Evolutionary conservation across 805 yeast genomes (phyloP).

Genomic region (Wickerhamiella shivajii): DNA sequence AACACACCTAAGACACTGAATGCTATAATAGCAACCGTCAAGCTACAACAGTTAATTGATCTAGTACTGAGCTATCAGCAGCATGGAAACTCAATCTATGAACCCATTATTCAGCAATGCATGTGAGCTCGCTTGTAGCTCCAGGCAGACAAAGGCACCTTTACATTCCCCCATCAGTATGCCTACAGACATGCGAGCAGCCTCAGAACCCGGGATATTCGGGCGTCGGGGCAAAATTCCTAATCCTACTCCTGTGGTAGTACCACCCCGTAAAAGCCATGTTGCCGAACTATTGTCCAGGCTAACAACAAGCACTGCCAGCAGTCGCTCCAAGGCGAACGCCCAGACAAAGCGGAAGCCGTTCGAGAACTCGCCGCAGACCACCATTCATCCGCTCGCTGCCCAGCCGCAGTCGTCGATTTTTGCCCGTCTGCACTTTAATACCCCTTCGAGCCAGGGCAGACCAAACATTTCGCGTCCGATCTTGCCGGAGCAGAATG

Average conservation of each 20-base stretch:
- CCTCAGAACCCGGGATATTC: too few relatives aligned
- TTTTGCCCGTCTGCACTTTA: conserved; percentile 1
- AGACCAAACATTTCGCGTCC: conserved; percentile 2
- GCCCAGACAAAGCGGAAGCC: not conserved
- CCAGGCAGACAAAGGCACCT: too few relatives aligned
- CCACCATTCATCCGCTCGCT: conserved; percentile 3
- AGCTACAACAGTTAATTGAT: too few relatives aligned
- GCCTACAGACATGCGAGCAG: too few relatives aligned
- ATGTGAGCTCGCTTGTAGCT: too few relatives aligned
- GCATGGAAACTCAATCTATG: too few relatives aligned
- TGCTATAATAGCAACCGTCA: too few relatives aligned
- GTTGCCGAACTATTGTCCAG: conserved; percentile 22
- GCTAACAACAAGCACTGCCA: conserved; percentile 21
- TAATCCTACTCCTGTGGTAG: conserved; percentile 8
- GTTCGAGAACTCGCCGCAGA: not conserved
- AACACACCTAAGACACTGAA: too few relatives aligned
- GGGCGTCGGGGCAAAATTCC: conserved; percentile 8
- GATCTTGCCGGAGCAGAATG: not conserved
- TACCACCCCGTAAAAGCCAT: conserved; percentile 13
- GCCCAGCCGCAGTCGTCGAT: conserved; percentile 5
- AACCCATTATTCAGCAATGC: too few relatives aligned
- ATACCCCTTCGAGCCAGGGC: conserved; percentile 3
- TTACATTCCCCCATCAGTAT: too few relatives aligned
- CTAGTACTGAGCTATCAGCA: too few relatives aligned
- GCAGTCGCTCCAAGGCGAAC: conserved; percentile 18